Evolutionary conservation across 495 filamentous ascomycete genomes (phyloP), one percentile per base, ranked within the genome.

Genomic region (Daldinia caldariorum): DNA sequence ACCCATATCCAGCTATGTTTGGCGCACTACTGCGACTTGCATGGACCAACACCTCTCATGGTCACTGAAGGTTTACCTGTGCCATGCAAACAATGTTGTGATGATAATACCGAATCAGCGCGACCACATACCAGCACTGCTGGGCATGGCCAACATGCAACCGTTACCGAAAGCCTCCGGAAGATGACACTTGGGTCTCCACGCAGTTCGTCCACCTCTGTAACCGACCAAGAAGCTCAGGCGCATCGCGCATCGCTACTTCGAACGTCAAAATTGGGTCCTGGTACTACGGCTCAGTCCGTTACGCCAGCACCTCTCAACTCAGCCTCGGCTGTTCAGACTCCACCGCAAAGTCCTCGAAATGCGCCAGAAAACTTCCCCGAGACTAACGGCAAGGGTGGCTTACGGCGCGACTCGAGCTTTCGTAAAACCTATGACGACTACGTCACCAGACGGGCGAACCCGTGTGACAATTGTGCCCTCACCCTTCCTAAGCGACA

Each of bases 11-110:
- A 97, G 94, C 87, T 97, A 76, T 96, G 93, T 78, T 88, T 97
- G 72, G 94, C 94, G 75, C 94, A 97, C 82, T 97, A 97, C 80
- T 97, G 94, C 84, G 94, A 97, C 80, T 85, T 93, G 74, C 94
- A 97, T 85, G 94, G 94, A 66, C 94, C 94, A 12, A 97, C 94
- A 55, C 95, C 94, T 58, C 89, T 97, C 79, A 91, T 97, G 81
- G 97, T 96, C 78, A 97, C 94, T 60, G 93, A 97, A 80, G 90
- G 92, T 55, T 83, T 92, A 26, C 91, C 92, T 1, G 89, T 93
- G 49, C 84, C 90, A 57, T 97, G 94, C 76, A 78, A 83, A 60
- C 88, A 89, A 77, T 97, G 94, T 76, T 88, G 81, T 74, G 87
- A 89, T 50, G 83, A 84, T 53, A 47, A 12, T 22, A 14, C 56